Evolutionary conservation across 192 early-diverging fungal genomes (phyloP).

Genomic region (Coemansia sp.): DNA sequence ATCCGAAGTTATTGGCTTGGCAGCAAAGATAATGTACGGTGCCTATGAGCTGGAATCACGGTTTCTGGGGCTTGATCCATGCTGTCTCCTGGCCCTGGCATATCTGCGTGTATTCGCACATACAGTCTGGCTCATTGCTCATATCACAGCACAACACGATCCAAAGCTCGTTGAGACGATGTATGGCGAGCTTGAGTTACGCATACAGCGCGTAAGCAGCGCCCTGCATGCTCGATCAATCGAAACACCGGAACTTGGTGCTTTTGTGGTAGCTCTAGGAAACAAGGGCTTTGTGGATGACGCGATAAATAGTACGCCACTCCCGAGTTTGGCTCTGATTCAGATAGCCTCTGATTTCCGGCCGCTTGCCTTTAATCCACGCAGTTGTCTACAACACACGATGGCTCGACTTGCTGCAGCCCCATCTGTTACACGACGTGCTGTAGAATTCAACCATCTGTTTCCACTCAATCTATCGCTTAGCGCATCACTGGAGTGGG

Average conservation of each 20-base stretch:
- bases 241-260: constrained; percentile 7
- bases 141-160: constrained; percentile 13
- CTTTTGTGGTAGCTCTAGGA: not conserved
- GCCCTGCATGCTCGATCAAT: not conserved
- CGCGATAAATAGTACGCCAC: too few relatives aligned
- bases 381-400: constrained; percentile 25
- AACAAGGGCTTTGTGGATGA: not conserved
- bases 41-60: constrained; percentile 31
- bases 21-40: constrained; percentile 24
- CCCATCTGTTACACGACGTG: not conserved
- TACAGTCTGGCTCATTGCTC: constrained; percentile 28
- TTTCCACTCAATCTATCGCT: constrained; percentile 36
- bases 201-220: constrained; percentile 5
- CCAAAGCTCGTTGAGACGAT: constrained; percentile 16
- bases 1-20: constrained; percentile 5
- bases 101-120: constrained; percentile 40
- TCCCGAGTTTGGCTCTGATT: not conserved
- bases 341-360: constrained; percentile 23
- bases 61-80: constrained; percentile 26
- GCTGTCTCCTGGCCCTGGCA: constrained; percentile 14
- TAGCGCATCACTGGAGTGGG: constrained; percentile 21
- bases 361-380: constrained; percentile 19
- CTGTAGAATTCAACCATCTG: constrained; percentile 37
- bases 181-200: constrained; percentile 24
- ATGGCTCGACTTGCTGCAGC: not conserved